phyloP scores from a whole-genome alignment of 257 asterid genomes.

The Voacanga thouarsii region DNA sequence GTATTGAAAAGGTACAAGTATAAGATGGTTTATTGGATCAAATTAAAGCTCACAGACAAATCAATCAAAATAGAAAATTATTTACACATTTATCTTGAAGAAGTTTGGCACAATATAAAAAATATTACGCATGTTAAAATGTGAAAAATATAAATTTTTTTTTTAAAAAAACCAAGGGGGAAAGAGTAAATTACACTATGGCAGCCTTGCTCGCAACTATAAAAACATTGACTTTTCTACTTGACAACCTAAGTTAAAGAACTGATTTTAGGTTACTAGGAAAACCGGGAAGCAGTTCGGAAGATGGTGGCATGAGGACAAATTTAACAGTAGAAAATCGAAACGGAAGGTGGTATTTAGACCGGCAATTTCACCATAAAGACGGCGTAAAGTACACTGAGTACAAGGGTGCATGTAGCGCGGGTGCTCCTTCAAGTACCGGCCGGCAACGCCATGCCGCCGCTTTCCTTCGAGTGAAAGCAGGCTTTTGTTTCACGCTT shows the following conservation, averaged over 20 bases:
- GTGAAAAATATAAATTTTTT: no score
- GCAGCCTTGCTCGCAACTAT: not conserved
- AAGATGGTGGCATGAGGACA: not conserved
- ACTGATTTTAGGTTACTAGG: not conserved
- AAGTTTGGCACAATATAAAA: no score
- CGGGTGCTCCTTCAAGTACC: conserved; percentile 3
- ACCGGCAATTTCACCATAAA: not conserved
- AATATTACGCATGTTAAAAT: no score
- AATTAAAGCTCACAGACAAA: not conserved
- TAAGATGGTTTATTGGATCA: no score
- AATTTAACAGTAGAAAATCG: not conserved
- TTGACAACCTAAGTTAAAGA: not conserved
- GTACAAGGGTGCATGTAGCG: not conserved
- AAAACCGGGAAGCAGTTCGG: not conserved
- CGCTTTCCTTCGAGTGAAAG: conserved; percentile 1
- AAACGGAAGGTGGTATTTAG: not conserved
- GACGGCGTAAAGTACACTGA: not conserved
- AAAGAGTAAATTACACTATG: no score
- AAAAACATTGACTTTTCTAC: not conserved
- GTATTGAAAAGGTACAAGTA: no score
- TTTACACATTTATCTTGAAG: no score
- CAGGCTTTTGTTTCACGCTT: conserved; percentile 5
- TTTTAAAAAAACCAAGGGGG: no score
- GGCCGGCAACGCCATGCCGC: conserved; percentile 5
- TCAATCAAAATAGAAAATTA: no score